A percentile compares a stretch with the other conserved stretches of the same genome.
Conservation (phyloP, 331 rosid species). For the Quercus tomentella region DNA sequence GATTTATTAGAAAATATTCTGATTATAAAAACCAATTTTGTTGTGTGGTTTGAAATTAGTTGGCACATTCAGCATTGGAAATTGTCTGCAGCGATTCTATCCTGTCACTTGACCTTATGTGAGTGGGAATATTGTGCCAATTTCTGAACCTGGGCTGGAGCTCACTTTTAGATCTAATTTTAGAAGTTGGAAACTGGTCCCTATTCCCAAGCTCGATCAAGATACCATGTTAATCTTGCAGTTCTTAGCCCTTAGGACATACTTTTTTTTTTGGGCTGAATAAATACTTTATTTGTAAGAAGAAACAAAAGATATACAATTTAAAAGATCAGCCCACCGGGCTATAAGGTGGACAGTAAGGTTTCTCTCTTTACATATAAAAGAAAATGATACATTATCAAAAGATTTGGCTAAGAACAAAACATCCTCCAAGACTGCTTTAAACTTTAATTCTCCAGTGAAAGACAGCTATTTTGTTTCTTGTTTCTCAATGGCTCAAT, state of each 20-base stretch:
- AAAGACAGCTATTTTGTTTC: too few relatives aligned
- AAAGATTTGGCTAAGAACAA: too few relatives aligned
- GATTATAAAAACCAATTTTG: not conserved
- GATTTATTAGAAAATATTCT: not conserved
- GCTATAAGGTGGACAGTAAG: too few relatives aligned
- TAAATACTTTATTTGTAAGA: too few relatives aligned
- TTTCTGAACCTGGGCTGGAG: not conserved
- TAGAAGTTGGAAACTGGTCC: not conserved
- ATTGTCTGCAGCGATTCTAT: not conserved
- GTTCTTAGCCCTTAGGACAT: not conserved
- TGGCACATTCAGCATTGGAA: not conserved
- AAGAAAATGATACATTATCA: too few relatives aligned
- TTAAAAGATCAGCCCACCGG: too few relatives aligned
- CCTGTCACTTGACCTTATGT: not conserved
- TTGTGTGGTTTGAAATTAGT: not conserved
- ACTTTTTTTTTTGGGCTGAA: too few relatives aligned
- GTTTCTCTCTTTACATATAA: too few relatives aligned
- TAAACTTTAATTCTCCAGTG: too few relatives aligned
- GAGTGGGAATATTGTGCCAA: not conserved
- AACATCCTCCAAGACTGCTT: too few relatives aligned
- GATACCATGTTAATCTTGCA: not conserved
- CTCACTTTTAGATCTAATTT: not conserved
- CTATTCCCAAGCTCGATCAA: not conserved
- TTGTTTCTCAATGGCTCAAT: too few relatives aligned
- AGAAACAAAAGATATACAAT: too few relatives aligned